A percentile compares a stretch with the other conserved stretches of the same genome.
Evolutionary conservation across 2,329 filamentous ascomycete genomes (phyloP).

Genomic region (Aureobasidium sp.): DNA sequence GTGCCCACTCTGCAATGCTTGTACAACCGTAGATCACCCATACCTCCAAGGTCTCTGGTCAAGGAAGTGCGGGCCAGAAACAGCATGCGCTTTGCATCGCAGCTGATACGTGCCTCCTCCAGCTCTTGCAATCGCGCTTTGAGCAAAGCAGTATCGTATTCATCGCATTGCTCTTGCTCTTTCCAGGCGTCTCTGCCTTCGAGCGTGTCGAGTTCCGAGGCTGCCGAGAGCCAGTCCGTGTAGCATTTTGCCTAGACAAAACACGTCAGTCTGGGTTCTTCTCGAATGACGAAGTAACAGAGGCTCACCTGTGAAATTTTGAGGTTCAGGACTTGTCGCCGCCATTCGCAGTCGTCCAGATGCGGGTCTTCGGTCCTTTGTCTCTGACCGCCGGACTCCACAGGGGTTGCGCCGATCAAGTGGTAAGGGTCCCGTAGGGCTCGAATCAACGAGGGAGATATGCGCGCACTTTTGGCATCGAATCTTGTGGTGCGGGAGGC

Average conservation of each 20-base stretch:
- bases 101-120: slow-evolving; percentile 63
- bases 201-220: slow-evolving; percentile 67
- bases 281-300: background rate
- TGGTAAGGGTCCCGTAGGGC: slow-evolving; percentile 11
- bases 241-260: slow-evolving; percentile 55
- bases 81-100: slow-evolving; percentile 70
- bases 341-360: slow-evolving; percentile 32
- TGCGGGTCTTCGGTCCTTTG: slow-evolving; percentile 23
- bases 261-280: slow-evolving; percentile 13
- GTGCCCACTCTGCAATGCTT: slow-evolving; percentile 79
- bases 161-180: slow-evolving; percentile 53
- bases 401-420: background rate
- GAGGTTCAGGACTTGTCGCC: slow-evolving; percentile 55
- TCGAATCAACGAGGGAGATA: background rate
- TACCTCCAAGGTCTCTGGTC: slow-evolving; percentile 73
- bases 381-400: slow-evolving; percentile 3
- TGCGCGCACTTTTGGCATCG: background rate
- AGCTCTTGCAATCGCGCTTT: slow-evolving; percentile 63
- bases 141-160: slow-evolving; percentile 67
- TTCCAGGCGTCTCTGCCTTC: slow-evolving; percentile 84
- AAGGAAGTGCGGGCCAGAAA: slow-evolving; percentile 73
- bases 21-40: slow-evolving; percentile 78
- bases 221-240: slow-evolving; percentile 67
- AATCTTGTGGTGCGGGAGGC: background rate
- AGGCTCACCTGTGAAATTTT: slow-evolving; percentile 58